Percentiles rank a stretch among this genome's conserved stretches.
Conservation (phyloP, 345 rosid genomes). For the Salix arbutifolia region DNA sequence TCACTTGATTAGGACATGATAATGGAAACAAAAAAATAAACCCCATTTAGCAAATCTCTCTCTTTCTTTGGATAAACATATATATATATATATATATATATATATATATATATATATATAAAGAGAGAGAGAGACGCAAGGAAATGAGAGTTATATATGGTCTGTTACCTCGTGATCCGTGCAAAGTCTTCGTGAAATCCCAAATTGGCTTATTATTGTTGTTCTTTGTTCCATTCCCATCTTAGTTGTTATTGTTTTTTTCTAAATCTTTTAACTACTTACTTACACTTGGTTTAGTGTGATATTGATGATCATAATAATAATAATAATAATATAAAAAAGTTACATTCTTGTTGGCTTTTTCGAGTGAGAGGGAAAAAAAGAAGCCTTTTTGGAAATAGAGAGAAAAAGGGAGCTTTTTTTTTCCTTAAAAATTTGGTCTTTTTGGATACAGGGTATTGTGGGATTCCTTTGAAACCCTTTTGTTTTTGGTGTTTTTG, state of each 20-base stretch:
- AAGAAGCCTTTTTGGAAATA: not conserved
- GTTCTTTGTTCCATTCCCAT: not conserved
- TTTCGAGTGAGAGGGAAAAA: not conserved
- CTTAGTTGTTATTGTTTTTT: not conserved
- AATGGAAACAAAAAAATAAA: not conserved
- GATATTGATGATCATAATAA: not conserved
- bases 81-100: not conserved
- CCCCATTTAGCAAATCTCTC: not conserved
- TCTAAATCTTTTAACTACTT: too few species aligned
- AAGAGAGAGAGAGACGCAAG: not conserved
- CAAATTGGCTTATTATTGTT: slow-evolving; percentile 17
- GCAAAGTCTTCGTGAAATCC: slow-evolving; percentile 39
- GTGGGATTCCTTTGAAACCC: not conserved
- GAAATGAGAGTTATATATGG: not conserved
- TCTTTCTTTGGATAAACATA: not conserved
- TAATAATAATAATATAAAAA: not conserved
- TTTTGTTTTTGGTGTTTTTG: not conserved
- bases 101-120: too few species aligned
- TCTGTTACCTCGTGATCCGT: slow-evolving; percentile 46
- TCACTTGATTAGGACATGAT: too few species aligned
- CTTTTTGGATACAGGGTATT: not conserved
- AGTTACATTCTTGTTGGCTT: slow-evolving; percentile 18
- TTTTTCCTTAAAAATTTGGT: not conserved
- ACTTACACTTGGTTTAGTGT: not conserved
- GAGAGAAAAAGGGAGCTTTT: not conserved